Conservation (phyloP, 2,329 filamentous ascomycete species). For the Cordyceps fumosorosea region DNA sequence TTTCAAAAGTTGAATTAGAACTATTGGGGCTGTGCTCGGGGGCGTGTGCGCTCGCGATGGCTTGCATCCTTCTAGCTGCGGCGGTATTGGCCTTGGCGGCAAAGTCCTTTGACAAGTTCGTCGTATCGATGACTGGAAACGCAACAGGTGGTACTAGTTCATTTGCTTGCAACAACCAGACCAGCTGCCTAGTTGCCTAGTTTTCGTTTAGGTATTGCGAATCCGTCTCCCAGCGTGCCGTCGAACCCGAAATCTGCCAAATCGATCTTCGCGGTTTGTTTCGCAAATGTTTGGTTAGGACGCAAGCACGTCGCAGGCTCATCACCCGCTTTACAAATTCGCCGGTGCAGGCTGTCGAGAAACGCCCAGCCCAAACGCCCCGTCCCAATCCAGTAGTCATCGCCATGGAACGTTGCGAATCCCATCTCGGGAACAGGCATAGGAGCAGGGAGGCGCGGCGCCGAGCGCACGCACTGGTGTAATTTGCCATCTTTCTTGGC, state of each 20-base stretch:
- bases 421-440: neutral
- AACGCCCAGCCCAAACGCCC: neutral
- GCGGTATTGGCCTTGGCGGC: neutral
- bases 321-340: neutral
- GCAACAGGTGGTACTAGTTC: neutral
- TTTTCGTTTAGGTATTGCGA: neutral
- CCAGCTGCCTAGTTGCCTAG: neutral
- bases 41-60: too few species aligned
- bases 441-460: neutral
- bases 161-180: neutral
- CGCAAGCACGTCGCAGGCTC: neutral
- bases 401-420: constrained; percentile 4
- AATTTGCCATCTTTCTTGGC: neutral
- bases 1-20: neutral
- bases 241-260: neutral
- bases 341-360: neutral
- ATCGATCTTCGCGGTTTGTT: constrained; percentile 6
- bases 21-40: neutral
- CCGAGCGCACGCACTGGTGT: neutral
- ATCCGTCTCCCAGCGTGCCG: neutral
- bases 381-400: neutral
- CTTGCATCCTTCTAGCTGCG: neutral
- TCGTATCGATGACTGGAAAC: neutral
- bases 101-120: neutral
- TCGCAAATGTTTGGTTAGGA: constrained; percentile 1